Base-by-base conservation (phyloP, 176 grass and related monocot species). In the Metroxylon sagu region DNA sequence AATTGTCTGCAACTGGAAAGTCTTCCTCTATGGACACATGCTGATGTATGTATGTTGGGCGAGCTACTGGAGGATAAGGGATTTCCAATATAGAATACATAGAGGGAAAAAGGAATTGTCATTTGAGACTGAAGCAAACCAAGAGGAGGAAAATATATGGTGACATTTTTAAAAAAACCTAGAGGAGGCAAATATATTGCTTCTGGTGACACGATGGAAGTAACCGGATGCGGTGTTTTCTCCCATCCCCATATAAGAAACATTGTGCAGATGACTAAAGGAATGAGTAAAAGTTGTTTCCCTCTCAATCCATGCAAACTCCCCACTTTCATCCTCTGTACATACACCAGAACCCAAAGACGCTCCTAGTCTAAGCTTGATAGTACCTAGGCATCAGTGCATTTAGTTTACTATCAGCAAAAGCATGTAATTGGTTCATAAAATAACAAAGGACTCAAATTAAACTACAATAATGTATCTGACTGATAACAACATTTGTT, bases 201-300 rank as follows among this genome's bases (percentile, higher is more conserved):
- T 71, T 96, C 80, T 17, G 81, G 80, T 27, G 50, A 77, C 48
- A 67, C 71, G 58, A 75, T 53, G 50, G 82, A 74, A 53, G 76
- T 54, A 61, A 48, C 29, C 25, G 64, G 77, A 64, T 79, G 80
- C 55, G 83, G 65, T 52, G 77, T 70, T 59, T 78, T 84, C 68
- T 96, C 92, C 92, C 92, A 96, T 77, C 83, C 89, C 83, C 80
- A 96, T 61, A 96, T 75, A 85, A 90, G 64, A 86, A 86, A 83
- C 30, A 80, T 58, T 25, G 85, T 77, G 71, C 83, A 88, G 48
- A 88, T 63, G 58, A 79, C 50, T 68, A 96, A 53, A 60, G 85
- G 65, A 43, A 78, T 66, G 61, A 90, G 71, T 49, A 84, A 90
- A 76, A 96, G 69, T 51, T 83, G 86, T 61, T 87, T 96, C 65